phyloP scores from a whole-genome alignment of 306 rosid genomes.

The Arachis stenosperma region DNA sequence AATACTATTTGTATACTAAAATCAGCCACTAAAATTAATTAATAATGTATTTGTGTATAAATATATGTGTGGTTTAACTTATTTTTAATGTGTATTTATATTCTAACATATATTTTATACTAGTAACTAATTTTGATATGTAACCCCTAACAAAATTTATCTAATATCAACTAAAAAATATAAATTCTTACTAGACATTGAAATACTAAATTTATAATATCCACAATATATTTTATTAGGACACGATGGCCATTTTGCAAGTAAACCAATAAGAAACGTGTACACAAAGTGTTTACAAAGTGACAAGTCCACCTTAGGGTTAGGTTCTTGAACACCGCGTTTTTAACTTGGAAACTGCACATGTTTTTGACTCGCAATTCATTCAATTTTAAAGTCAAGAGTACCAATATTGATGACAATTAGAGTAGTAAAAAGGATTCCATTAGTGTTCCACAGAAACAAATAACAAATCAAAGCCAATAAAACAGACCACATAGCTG shows the following conservation, averaged over 20 bases:
- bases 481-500: background rate
- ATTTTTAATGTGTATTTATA: too few species aligned
- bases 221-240: background rate
- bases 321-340: slow-evolving; percentile 43
- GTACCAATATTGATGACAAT: background rate
- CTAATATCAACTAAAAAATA: too few species aligned
- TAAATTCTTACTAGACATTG: too few species aligned
- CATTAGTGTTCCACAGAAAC: background rate
- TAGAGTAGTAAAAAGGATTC: background rate
- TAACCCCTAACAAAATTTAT: too few species aligned
- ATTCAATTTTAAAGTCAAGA: background rate
- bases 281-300: background rate
- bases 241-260: background rate
- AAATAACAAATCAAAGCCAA: too few species aligned
- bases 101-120: too few species aligned
- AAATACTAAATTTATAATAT: too few species aligned
- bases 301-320: slow-evolving; percentile 8
- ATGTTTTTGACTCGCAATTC: slow-evolving; percentile 47
- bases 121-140: too few species aligned
- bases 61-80: too few species aligned
- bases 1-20: too few species aligned
- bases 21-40: too few species aligned
- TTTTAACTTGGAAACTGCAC: slow-evolving; percentile 32
- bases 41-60: too few species aligned
- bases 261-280: background rate